A percentile compares a stretch with the other conserved stretches of the same genome.
Evolutionary conservation across 495 filamentous ascomycete species (phyloP).

Genomic region (Parmelia sp.): DNA sequence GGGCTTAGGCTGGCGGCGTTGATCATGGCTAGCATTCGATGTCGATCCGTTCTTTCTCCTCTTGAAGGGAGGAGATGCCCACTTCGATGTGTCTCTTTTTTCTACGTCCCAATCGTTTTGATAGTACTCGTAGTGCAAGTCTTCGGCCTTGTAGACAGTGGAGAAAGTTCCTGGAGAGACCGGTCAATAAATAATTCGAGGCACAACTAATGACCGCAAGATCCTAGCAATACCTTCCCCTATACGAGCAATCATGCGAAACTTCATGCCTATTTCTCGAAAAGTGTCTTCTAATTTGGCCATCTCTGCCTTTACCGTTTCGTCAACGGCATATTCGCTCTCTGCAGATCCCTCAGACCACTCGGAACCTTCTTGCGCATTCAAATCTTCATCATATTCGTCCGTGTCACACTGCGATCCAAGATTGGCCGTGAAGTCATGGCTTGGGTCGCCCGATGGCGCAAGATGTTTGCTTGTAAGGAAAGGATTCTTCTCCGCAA

Average conservation of each 20-base stretch:
- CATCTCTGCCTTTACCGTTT: constrained; percentile 77
- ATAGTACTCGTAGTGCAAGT: constrained; percentile 78
- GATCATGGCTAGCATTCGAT: constrained; percentile 25
- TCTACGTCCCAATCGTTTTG: constrained; percentile 82
- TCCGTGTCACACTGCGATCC: constrained; percentile 28
- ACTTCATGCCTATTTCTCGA: constrained; percentile 71
- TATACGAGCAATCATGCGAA: constrained; percentile 90
- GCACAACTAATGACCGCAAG: background rate
- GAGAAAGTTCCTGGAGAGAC: constrained; percentile 75
- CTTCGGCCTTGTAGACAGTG: constrained; percentile 97
- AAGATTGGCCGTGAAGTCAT: background rate
- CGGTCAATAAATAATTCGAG: background rate
- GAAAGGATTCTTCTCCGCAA: constrained; percentile 16
- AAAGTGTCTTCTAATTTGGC: constrained; percentile 73
- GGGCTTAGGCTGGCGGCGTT: constrained; percentile 35
- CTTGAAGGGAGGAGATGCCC: constrained; percentile 55
- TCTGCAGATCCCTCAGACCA: constrained; percentile 44
- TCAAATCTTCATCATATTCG: constrained; percentile 32
- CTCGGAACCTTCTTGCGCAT: constrained; percentile 29
- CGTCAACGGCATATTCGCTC: constrained; percentile 59
- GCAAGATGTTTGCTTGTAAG: constrained; percentile 11
- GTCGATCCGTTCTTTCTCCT: constrained; percentile 34
- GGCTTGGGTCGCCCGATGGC: background rate
- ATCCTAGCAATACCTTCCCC: constrained; percentile 66
- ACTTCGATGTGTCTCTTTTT: constrained; percentile 55